Percentiles rank a stretch among this genome's conserved stretches.
Evolutionary conservation across 768 basidiomycete species (phyloP).

Genomic region (Grammothele lineata): DNA sequence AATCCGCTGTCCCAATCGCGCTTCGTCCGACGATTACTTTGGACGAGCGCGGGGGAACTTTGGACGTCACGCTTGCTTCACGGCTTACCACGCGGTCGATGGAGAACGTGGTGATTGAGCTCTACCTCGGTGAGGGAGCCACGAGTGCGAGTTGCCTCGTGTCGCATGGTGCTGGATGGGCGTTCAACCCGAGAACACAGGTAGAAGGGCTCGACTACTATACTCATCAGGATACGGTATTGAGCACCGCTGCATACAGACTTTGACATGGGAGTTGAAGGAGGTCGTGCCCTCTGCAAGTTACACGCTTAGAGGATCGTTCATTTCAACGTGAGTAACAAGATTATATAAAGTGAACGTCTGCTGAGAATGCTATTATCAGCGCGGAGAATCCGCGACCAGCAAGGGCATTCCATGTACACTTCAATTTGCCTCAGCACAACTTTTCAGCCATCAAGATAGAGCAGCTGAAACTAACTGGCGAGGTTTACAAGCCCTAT

Average conservation of each 20-base stretch:
- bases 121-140: constrained; percentile 73
- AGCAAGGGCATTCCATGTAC: constrained; percentile 68
- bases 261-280: constrained; percentile 76
- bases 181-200: constrained; percentile 59
- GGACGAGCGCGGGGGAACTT: constrained; percentile 42
- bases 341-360: constrained; percentile 1
- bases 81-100: constrained; percentile 59
- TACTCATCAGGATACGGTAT: no score
- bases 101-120: constrained; percentile 66
- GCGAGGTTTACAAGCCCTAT: constrained; percentile 85
- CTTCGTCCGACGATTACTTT: constrained; percentile 30
- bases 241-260: no score
- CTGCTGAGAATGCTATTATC: not conserved
- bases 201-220: constrained; percentile 2
- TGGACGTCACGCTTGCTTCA: constrained; percentile 61
- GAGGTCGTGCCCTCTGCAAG: constrained; percentile 58
- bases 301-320: constrained; percentile 76
- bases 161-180: constrained; percentile 71
- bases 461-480: constrained; percentile 76
- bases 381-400: constrained; percentile 52
- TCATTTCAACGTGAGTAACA: constrained; percentile 53
- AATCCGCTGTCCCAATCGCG: constrained; percentile 31
- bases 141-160: constrained; percentile 69
- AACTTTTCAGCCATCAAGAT: constrained; percentile 81
- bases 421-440: constrained; percentile 64